Percentiles rank a stretch among this genome's conserved stretches.
These are phyloP conservation scores for Penicillium silybi DNA, from an alignment of 495 filamentous ascomycete genomes.

Conservation along the genomic window DNA sequence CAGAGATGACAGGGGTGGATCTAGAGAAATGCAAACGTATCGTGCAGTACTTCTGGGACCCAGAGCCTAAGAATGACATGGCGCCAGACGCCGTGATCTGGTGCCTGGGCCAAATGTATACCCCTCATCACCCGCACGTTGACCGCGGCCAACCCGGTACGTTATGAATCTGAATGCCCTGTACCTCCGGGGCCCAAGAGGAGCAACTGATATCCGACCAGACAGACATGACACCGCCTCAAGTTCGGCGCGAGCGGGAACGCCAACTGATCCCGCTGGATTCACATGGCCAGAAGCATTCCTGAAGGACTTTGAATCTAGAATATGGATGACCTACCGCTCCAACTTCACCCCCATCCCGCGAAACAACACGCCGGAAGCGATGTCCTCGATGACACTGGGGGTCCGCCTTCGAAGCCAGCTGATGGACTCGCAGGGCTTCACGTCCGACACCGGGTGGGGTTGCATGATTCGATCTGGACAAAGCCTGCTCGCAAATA, in stretches of 20 bases:
- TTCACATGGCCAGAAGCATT: slow-evolving; percentile 83
- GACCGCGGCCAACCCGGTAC: slow-evolving; percentile 19
- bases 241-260: not conserved
- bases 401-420: slow-evolving; percentile 79
- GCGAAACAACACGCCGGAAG: slow-evolving; percentile 67
- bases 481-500: slow-evolving; percentile 87
- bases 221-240: not conserved
- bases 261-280: slow-evolving; percentile 14
- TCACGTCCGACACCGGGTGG: slow-evolving; percentile 94
- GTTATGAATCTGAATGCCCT: not conserved
- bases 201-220: not conserved
- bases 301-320: slow-evolving; percentile 87
- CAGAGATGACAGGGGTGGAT: slow-evolving; percentile 56
- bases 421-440: slow-evolving; percentile 73
- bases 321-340: slow-evolving; percentile 96
- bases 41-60: slow-evolving; percentile 93
- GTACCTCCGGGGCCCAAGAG: not conserved
- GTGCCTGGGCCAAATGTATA: slow-evolving; percentile 82
- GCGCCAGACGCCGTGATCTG: slow-evolving; percentile 67
- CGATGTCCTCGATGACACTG: slow-evolving; percentile 72
- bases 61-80: slow-evolving; percentile 81
- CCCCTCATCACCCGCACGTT: slow-evolving; percentile 5
- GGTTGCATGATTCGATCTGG: slow-evolving; percentile 99
- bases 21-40: slow-evolving; percentile 72
- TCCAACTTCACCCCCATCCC: slow-evolving; percentile 81